Conservation (phyloP, 73 alveolate species). For the Breviolum minutum region DNA sequence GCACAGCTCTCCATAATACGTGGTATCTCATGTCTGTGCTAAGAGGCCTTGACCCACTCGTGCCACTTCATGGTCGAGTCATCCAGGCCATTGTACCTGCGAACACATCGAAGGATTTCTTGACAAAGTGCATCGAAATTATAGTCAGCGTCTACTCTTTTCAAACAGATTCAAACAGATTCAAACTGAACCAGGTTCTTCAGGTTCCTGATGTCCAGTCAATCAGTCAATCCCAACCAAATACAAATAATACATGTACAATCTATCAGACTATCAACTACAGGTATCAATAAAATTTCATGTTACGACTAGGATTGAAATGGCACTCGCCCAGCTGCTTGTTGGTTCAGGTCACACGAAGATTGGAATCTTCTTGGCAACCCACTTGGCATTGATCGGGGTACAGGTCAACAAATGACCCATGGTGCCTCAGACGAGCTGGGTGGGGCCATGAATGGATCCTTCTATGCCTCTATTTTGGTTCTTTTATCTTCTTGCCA, state of each 20-base stretch:
- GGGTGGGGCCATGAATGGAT: neutral
- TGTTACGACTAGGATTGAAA: no score
- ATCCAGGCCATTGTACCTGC: conserved; percentile 74
- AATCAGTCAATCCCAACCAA: no score
- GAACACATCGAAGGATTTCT: neutral
- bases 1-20: neutral
- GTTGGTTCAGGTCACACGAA: conserved; percentile 10
- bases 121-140: neutral
- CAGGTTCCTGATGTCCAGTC: neutral
- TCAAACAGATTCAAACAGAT: no score
- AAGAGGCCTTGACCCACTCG: conserved; percentile 64
- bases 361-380: conserved; percentile 65
- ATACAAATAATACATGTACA: no score
- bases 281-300: no score
- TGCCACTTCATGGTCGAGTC: conserved; percentile 62
- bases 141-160: neutral
- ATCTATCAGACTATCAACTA: no score
- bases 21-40: neutral
- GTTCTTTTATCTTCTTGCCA: neutral
- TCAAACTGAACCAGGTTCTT: neutral
- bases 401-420: conserved; percentile 73
- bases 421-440: conserved; percentile 41
- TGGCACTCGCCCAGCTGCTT: no score
- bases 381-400: conserved; percentile 36
- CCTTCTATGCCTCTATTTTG: neutral